phyloP scores from a whole-genome alignment of 306 rosid species.

The Comarum palustre region DNA sequence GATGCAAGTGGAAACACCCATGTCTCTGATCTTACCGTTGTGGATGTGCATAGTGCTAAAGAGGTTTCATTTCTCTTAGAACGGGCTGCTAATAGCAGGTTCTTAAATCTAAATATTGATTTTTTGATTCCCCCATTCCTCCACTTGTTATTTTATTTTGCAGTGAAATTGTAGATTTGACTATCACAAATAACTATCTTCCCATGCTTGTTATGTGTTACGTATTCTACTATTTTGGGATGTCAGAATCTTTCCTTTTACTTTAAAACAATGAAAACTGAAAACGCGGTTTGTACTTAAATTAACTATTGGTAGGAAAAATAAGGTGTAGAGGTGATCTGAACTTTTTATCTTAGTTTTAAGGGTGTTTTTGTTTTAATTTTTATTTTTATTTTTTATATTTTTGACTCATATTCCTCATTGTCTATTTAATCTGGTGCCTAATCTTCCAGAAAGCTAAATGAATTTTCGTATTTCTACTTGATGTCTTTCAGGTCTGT shows the following conservation, averaged over 20 bases:
- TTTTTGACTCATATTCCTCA: background rate
- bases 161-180: background rate
- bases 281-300: background rate
- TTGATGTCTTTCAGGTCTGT: slow-evolving; percentile 58
- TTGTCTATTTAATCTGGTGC: background rate
- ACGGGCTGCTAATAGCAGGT: slow-evolving; percentile 93
- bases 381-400: no score
- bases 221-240: background rate
- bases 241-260: background rate
- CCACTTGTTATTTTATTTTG: background rate
- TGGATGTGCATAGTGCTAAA: slow-evolving; percentile 82
- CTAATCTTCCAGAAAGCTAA: background rate
- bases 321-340: background rate
- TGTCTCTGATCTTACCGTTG: slow-evolving; percentile 84
- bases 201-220: background rate
- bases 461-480: slow-evolving; percentile 2
- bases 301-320: background rate
- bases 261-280: slow-evolving; percentile 4
- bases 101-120: background rate
- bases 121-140: background rate
- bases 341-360: background rate
- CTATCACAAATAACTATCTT: background rate
- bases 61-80: slow-evolving; percentile 86
- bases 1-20: slow-evolving; percentile 73
- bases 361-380: background rate